Evolutionary conservation across 2,329 filamentous ascomycete species (phyloP).

Genomic region (Aureobasidium vineae): DNA sequence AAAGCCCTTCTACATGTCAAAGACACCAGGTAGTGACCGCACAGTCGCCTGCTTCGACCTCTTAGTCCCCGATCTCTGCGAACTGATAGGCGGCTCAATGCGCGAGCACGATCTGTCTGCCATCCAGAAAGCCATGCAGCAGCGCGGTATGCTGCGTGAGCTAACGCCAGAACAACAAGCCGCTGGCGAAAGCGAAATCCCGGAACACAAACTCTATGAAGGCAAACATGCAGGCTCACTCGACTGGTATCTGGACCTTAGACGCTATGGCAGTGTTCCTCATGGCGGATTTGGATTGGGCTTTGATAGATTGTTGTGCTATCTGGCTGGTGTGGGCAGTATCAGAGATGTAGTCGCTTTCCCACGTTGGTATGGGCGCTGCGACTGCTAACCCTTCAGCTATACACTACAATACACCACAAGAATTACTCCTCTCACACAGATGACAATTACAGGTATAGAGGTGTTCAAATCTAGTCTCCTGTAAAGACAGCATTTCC

Average conservation of each 20-base stretch:
- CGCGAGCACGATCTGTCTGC: slow-evolving; percentile 74
- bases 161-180: slow-evolving; percentile 20
- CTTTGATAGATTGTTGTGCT: slow-evolving; percentile 82
- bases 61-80: slow-evolving; percentile 78
- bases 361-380: slow-evolving; percentile 66
- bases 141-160: slow-evolving; percentile 56
- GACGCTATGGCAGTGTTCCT: slow-evolving; percentile 85
- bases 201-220: slow-evolving; percentile 25
- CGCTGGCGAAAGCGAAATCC: slow-evolving; percentile 17
- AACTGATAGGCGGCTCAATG: slow-evolving; percentile 84
- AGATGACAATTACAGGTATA: background rate
- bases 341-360: slow-evolving; percentile 85
- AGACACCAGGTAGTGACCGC: slow-evolving; percentile 43
- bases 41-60: slow-evolving; percentile 92
- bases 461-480: background rate
- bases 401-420: background rate
- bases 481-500: slow-evolving; percentile 2
- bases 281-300: slow-evolving; percentile 90
- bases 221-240: slow-evolving; percentile 43
- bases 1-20: slow-evolving; percentile 90
- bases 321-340: slow-evolving; percentile 76
- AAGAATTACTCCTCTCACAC: background rate
- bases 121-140: slow-evolving; percentile 68
- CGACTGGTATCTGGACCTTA: slow-evolving; percentile 84
- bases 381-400: slow-evolving; percentile 47